Evolutionary conservation across 2,329 filamentous ascomycete species (phyloP).

Genomic region (Stagonosporopsis chrysanthemi): DNA sequence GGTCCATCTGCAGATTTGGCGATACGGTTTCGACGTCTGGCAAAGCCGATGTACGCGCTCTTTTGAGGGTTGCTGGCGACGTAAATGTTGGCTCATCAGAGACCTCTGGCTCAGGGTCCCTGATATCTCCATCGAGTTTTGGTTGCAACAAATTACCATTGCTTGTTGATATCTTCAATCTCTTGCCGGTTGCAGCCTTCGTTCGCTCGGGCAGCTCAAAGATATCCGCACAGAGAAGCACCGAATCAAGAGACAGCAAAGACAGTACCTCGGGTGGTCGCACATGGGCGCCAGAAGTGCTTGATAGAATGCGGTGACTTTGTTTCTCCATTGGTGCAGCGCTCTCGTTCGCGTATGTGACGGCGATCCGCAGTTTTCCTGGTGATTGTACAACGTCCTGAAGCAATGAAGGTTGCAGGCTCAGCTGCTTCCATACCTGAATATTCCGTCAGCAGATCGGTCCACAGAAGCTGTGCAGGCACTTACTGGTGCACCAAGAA

Average conservation of each 20-base stretch:
- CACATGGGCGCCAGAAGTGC: slow-evolving; percentile 38
- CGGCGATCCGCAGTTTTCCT: slow-evolving; percentile 9
- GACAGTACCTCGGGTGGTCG: slow-evolving; percentile 42
- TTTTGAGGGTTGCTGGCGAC: background rate
- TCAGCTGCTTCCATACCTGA: slow-evolving; percentile 48
- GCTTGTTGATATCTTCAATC: slow-evolving; percentile 14
- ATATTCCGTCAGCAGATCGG: background rate
- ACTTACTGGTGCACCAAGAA: slow-evolving; percentile 43
- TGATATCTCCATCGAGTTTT: background rate
- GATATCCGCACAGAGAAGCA: slow-evolving; percentile 38
- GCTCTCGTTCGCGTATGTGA: slow-evolving; percentile 4
- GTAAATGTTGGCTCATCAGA: background rate
- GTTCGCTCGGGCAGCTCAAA: slow-evolving; percentile 23
- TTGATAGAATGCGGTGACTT: slow-evolving; percentile 31
- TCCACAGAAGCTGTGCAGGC: too few relatives aligned
- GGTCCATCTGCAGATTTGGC: background rate
- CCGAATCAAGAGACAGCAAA: slow-evolving; percentile 33
- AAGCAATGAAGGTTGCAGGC: slow-evolving; percentile 33
- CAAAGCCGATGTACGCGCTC: background rate
- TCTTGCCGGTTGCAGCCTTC: slow-evolving; percentile 13
- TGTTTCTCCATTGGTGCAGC: slow-evolving; percentile 13
- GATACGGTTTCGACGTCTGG: background rate
- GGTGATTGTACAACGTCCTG: background rate
- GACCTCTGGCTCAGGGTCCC: background rate
- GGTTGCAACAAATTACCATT: background rate